These are phyloP conservation scores for Boletus smithii DNA, from an alignment of 1,284 basidiomycete genomes.

Conservation along the genomic window DNA sequence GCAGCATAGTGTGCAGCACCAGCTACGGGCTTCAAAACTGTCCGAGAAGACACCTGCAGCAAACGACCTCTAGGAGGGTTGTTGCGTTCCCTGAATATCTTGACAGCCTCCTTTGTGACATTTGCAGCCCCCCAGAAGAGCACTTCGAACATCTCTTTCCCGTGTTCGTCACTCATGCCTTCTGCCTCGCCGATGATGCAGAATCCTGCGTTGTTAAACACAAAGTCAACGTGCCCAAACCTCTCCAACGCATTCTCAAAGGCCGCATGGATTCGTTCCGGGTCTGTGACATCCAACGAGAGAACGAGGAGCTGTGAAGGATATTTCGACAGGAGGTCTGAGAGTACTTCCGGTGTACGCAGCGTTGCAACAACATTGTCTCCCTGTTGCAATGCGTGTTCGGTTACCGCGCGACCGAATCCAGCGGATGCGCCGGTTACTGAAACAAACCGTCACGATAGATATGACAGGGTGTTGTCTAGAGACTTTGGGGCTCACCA, in stretches of 20 bases:
- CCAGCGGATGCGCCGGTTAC: slow-evolving; percentile 30
- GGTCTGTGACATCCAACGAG: slow-evolving; percentile 25
- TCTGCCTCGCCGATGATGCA: slow-evolving; percentile 31
- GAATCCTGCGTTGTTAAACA: slow-evolving; percentile 34
- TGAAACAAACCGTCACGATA: slow-evolving; percentile 3
- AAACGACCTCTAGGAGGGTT: slow-evolving; percentile 32
- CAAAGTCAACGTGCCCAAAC: slow-evolving; percentile 35
- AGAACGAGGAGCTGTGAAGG: slow-evolving; percentile 42
- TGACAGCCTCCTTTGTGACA: slow-evolving; percentile 35
- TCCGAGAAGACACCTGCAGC: slow-evolving; percentile 26
- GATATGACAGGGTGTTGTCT: no score
- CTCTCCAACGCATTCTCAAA: slow-evolving; percentile 25
- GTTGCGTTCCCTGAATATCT: slow-evolving; percentile 38
- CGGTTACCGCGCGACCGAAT: slow-evolving; percentile 26
- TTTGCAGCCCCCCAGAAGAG: slow-evolving; percentile 39
- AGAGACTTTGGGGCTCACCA: slow-evolving; percentile 11
- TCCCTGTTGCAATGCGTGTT: slow-evolving; percentile 24
- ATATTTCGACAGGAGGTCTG: slow-evolving; percentile 22
- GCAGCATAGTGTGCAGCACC: slow-evolving; percentile 28
- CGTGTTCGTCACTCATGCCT: slow-evolving; percentile 31
- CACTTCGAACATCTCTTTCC: slow-evolving; percentile 33
- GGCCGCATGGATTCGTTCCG: slow-evolving; percentile 17
- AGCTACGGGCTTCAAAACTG: slow-evolving; percentile 11
- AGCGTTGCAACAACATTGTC: slow-evolving; percentile 29
- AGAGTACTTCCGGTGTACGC: slow-evolving; percentile 17